A percentile compares a stretch with the other conserved stretches of the same genome.
Conservation (phyloP, 768 basidiomycete genomes). For the Suillus discolor region DNA sequence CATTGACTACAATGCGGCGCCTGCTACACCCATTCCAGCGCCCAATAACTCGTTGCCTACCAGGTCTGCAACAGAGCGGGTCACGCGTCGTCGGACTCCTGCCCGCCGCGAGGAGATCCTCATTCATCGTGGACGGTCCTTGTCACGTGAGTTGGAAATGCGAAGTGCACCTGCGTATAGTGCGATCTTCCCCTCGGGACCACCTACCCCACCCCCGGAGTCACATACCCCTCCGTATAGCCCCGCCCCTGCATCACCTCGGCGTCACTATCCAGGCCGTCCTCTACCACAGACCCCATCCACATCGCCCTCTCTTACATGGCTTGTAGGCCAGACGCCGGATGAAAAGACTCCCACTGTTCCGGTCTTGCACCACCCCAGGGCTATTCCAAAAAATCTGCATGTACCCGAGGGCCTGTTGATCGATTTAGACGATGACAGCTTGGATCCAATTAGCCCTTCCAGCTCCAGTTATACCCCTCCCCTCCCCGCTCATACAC, state of each 20-base stretch:
- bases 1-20: slow-evolving; percentile 31
- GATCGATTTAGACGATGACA: slow-evolving; percentile 55
- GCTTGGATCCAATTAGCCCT: slow-evolving; percentile 24
- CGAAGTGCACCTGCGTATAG: slow-evolving; percentile 37
- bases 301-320: slow-evolving; percentile 34
- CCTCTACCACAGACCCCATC: slow-evolving; percentile 36
- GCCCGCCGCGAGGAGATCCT: slow-evolving; percentile 29
- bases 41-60: slow-evolving; percentile 24
- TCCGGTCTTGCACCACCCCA: slow-evolving; percentile 1
- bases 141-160: slow-evolving; percentile 33
- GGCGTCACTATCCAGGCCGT: slow-evolving; percentile 35
- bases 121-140: slow-evolving; percentile 33
- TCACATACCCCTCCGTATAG: slow-evolving; percentile 7
- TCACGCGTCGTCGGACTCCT: slow-evolving; percentile 29
- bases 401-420: slow-evolving; percentile 50
- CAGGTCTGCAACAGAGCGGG: slow-evolving; percentile 35
- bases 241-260: slow-evolving; percentile 28
- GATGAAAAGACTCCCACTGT: background rate
- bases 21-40: slow-evolving; percentile 20
- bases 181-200: slow-evolving; percentile 35
- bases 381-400: slow-evolving; percentile 5
- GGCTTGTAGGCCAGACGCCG: slow-evolving; percentile 32
- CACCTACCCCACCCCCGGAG: slow-evolving; percentile 29
- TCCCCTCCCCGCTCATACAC: background rate
- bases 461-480: background rate